A percentile compares a stretch with the other conserved stretches of the same genome.
Evolutionary conservation across 768 basidiomycete species (phyloP).

Genomic region (Lentinula sp.): DNA sequence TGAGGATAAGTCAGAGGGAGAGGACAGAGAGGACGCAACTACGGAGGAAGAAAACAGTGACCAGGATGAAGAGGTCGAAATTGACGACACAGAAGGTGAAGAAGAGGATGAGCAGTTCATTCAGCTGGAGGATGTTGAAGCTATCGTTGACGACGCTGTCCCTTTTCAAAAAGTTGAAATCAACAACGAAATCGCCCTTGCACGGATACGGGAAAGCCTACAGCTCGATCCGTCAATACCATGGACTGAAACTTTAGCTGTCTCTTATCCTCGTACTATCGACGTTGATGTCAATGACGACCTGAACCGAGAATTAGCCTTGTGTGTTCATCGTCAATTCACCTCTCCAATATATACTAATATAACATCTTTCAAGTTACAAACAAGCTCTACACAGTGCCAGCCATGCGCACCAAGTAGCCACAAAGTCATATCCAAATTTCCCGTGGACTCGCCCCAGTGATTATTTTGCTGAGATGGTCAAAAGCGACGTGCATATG

Average conservation of each 20-base stretch:
- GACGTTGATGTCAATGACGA: constrained; percentile 82
- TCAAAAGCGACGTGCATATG: constrained; percentile 97
- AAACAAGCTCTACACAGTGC: constrained; percentile 89
- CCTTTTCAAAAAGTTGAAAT: constrained; percentile 80
- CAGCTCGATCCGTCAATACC: constrained; percentile 67
- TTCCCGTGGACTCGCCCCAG: constrained; percentile 86
- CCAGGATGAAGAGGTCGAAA: constrained; percentile 25
- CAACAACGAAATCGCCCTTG: constrained; percentile 74
- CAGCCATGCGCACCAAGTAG: constrained; percentile 69
- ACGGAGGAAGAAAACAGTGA: constrained; percentile 17
- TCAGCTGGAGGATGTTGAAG: constrained; percentile 65
- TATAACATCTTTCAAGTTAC: constrained; percentile 51
- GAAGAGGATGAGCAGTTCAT: constrained; percentile 39
- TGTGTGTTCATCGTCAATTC: constrained; percentile 50
- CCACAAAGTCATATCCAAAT: constrained; percentile 52
- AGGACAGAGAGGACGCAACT: constrained; percentile 19
- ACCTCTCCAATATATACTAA: not conserved
- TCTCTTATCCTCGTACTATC: constrained; percentile 69
- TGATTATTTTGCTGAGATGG: constrained; percentile 99
- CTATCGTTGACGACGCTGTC: constrained; percentile 74
- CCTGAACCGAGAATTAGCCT: constrained; percentile 90
- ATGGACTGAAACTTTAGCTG: constrained; percentile 78
- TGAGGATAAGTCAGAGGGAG: constrained; percentile 21
- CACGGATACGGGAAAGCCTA: constrained; percentile 75
- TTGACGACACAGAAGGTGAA: constrained; percentile 24